Evolutionary conservation across 1,284 basidiomycete species (phyloP), one percentile per base, ranked within the genome.

Genomic region (Malassezia furfur): DNA sequence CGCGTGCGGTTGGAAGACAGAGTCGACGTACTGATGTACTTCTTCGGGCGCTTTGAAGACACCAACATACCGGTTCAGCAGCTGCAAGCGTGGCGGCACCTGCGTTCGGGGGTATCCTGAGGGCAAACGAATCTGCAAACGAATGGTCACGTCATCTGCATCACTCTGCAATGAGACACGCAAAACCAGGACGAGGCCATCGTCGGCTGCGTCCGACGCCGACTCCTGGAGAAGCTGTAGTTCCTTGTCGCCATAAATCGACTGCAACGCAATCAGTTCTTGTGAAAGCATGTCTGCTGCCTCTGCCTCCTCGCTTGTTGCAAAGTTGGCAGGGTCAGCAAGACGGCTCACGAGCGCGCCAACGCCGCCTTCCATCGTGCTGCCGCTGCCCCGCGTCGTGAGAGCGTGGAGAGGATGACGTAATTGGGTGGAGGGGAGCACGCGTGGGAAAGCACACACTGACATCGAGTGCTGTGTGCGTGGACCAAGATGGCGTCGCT

Each of bases 191-290:
- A 17, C 6, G 5, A 39, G 28, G 50, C n/a, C 45, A 5, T 47
- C 21, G 37, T 28, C 19, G 5, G 32, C 5, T 4, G 43, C 9
- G 11, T 31, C 7, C 49, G 37, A 1, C 32, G 7, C 14, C 56
- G 49, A 11, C 43, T 56, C 50, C 63, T 51, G 17, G 17, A 68
- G 3, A 21, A 43, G 37, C 12, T 63, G 53, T 6, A 71, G 52
- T 21, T 52, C 52, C 14, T 68, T 65, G 9, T 65, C 63, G 2
- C 63, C 64, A 45, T 70, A 74, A 54, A 74, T 74, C 50, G 66
- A 67, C 45, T 67, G 63, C 6, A 74, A 46, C 12, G 71, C 70
- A 9, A 41, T 31, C 9, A 59, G 48, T 30, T 51, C 45, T 17
- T 41, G 51, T 37, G 48, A 37, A 34, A 48, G 45, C 15, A 22